Evolutionary conservation across 768 basidiomycete genomes (phyloP).

Genomic region (Coprinellus micaceus): DNA sequence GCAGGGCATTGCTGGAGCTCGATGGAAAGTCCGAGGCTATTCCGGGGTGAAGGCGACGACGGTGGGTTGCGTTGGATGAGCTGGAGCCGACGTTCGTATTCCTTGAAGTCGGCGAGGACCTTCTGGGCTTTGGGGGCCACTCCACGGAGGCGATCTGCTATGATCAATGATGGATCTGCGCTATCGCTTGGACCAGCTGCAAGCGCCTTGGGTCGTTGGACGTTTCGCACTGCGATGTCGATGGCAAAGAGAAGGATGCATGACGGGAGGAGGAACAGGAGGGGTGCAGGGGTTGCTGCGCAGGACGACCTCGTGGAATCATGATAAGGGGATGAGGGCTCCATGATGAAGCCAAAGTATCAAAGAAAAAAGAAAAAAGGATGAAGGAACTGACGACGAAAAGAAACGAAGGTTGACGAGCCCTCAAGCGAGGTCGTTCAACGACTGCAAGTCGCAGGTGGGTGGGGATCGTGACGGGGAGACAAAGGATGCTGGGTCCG

Average conservation of each 20-base stretch:
- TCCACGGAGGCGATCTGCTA: constrained; percentile 6
- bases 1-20: constrained; percentile 1
- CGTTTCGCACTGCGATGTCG: constrained; percentile 26
- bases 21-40: constrained; percentile 8
- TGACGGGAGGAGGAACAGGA: constrained; percentile 31
- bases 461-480: neutral
- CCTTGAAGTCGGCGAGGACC: constrained; percentile 13
- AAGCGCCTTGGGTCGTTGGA: constrained; percentile 18
- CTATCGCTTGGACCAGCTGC: constrained; percentile 8
- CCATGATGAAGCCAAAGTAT: neutral
- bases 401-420: neutral
- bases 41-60: neutral
- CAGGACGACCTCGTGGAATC: neutral
- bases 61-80: neutral
- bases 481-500: neutral
- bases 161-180: neutral
- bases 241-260: constrained; percentile 31
- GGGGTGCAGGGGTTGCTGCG: constrained; percentile 18
- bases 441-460: neutral
- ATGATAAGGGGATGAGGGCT: neutral
- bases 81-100: constrained; percentile 7
- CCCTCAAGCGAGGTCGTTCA: constrained; percentile 1
- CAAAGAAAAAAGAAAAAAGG: neutral
- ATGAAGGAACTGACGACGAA: neutral
- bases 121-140: constrained; percentile 12